Evolutionary conservation across 2,329 filamentous ascomycete species (phyloP).

Genomic region (Penicillium expansum): DNA sequence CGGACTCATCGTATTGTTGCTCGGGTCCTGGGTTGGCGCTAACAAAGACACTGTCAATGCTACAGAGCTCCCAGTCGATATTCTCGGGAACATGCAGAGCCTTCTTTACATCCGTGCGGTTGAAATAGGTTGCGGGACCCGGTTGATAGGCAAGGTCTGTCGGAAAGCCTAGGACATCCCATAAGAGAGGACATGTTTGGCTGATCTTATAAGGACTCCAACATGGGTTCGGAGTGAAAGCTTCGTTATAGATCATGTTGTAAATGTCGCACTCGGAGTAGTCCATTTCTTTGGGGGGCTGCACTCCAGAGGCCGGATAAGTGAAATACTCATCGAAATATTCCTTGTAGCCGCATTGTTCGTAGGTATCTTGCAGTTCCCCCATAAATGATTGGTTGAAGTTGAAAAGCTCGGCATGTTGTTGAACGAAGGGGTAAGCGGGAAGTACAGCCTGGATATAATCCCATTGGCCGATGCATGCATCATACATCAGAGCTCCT

Average conservation of each 20-base stretch:
- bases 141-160: constrained; percentile 55
- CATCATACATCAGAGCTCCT: constrained; percentile 68
- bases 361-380: constrained; percentile 40
- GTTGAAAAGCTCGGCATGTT: constrained; percentile 45
- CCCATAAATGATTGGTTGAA: constrained; percentile 45
- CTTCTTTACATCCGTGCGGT: constrained; percentile 65
- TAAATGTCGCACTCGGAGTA: constrained; percentile 58
- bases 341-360: constrained; percentile 47
- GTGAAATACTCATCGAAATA: constrained; percentile 53
- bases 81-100: constrained; percentile 61
- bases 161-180: constrained; percentile 68
- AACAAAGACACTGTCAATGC: constrained; percentile 45
- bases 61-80: constrained; percentile 36
- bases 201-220: constrained; percentile 74
- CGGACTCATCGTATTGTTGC: constrained; percentile 40
- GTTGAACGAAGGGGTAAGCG: constrained; percentile 43
- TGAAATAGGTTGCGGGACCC: constrained; percentile 63
- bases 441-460: constrained; percentile 36
- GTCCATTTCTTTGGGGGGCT: constrained; percentile 60
- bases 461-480: constrained; percentile 50
- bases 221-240: constrained; percentile 65
- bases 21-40: constrained; percentile 40
- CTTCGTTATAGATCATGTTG: constrained; percentile 55
- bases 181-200: constrained; percentile 67
- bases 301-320: constrained; percentile 43